phyloP scores from a whole-genome alignment of 305 asterid species.

The Salvia sclarea region DNA sequence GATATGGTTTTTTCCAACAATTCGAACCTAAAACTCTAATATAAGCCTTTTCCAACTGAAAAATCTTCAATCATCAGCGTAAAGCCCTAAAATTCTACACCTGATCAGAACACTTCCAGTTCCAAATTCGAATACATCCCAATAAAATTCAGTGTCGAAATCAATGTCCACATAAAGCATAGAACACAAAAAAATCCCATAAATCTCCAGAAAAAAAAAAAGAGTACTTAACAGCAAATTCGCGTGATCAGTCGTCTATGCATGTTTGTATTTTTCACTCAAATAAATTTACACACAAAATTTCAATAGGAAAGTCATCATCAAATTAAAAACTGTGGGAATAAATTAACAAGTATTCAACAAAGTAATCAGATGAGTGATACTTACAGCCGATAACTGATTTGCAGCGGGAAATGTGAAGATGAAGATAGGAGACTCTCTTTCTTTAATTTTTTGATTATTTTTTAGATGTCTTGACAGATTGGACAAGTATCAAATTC shows the following conservation, averaged over 20 bases:
- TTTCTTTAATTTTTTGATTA: neutral
- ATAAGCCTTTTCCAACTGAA: neutral
- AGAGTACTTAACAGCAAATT: neutral
- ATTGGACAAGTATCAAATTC: slow-evolving; percentile 36
- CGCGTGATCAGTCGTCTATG: neutral
- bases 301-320: neutral
- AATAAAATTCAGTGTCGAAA: slow-evolving; percentile 20
- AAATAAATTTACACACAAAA: neutral
- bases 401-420: slow-evolving; percentile 20
- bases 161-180: neutral
- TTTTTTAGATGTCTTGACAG: neutral
- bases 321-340: neutral
- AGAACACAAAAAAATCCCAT: neutral
- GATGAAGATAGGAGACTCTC: neutral
- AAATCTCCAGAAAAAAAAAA: slow-evolving; percentile 4
- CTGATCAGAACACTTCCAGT: neutral
- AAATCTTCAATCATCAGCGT: slow-evolving; percentile 14
- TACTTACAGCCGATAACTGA: slow-evolving; percentile 17
- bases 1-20: neutral
- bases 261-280: neutral
- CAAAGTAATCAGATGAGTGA: neutral
- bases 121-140: slow-evolving; percentile 17
- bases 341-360: neutral
- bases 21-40: neutral
- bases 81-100: slow-evolving; percentile 30